Base-by-base conservation (phyloP, 768 basidiomycete genomes). In the Psilocybe cubensis region DNA sequence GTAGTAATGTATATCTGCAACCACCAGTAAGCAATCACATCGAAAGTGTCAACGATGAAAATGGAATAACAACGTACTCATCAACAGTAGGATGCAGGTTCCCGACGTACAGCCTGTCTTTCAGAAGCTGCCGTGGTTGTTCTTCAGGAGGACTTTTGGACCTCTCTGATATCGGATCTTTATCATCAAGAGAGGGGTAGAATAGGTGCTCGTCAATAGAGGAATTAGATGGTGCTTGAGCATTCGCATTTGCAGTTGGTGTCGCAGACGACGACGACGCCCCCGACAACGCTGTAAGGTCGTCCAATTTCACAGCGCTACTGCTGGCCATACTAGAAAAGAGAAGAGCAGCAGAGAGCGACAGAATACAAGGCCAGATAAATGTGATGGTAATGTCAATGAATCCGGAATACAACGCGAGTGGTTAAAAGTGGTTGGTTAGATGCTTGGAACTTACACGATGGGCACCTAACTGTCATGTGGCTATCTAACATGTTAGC, bases 71-170 rank as follows among this genome's bases (percentile, higher is more conserved):
- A 20, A 70, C 83, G 62, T 54, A 96, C 92, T 97, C 94, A 72
- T 95, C 92, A 28, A 96, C 90, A 5, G 88, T 82, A 1, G 89
- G 84, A 66, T 92, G 87, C 17, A 98, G 75, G 69, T 98, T 97
- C 18, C 96, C 96, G 42, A 98, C 81, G 64, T 94, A 98, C 4
- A 98, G 80, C 40, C 95, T 79, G 69, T 96, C 91, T 64, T 82
- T 87, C 27, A 87, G 70, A 18, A 80, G 42, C 23, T 69, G 72
- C 0, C 76, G 75, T 29, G 74, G 60, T 18, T 61, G 49, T 27
- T 47, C 46, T 47, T 64, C 60, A 20, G 24, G 27, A n/a, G 50
- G 42, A 35, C 38, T 41, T 28, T 56, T 56, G 20, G 57, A 23
- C 8, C 48, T 17, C 31, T 44, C 53, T 23, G 21, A 52, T 41